A percentile compares a stretch with the other conserved stretches of the same genome.
Conservation (phyloP, 306 rosid genomes). For the Inga laurina region DNA sequence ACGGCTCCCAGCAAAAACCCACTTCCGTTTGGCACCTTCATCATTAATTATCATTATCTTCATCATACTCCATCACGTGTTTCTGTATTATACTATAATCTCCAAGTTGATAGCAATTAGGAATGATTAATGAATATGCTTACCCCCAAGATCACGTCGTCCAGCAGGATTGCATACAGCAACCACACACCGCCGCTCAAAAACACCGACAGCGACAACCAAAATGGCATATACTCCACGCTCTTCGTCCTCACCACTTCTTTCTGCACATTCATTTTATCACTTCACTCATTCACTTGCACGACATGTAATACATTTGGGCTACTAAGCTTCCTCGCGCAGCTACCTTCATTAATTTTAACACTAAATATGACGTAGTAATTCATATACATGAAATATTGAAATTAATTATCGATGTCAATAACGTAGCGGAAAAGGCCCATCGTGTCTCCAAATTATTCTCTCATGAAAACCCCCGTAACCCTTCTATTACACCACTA, state of each 20-base stretch:
- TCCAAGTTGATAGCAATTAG: background rate
- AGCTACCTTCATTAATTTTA: too few species aligned
- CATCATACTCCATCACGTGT: background rate
- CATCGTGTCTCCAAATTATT: background rate
- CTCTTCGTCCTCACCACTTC: conserved; percentile 62
- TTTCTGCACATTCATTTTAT: conserved; percentile 40
- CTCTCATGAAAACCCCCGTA: background rate
- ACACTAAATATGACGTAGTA: too few species aligned
- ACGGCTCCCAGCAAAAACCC: conserved; percentile 38
- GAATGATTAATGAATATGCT: background rate
- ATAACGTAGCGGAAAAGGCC: background rate
- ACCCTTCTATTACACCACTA: too few species aligned
- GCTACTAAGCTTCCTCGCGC: too few species aligned
- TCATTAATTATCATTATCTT: background rate
- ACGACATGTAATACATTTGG: too few species aligned
- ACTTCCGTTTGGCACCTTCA: conserved; percentile 41
- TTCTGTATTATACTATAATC: background rate
- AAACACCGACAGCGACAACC: conserved; percentile 55
- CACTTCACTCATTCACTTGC: background rate
- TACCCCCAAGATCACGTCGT: conserved; percentile 58
- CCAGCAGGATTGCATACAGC: conserved; percentile 48
- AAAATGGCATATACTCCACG: conserved; percentile 73
- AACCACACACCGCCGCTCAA: conserved; percentile 40
- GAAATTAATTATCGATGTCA: too few species aligned
- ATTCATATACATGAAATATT: too few species aligned